A percentile compares a stretch with the other conserved stretches of the same genome.
Evolutionary conservation across 257 asterid genomes (phyloP).

Genomic region (Buddleja alternifolia): DNA sequence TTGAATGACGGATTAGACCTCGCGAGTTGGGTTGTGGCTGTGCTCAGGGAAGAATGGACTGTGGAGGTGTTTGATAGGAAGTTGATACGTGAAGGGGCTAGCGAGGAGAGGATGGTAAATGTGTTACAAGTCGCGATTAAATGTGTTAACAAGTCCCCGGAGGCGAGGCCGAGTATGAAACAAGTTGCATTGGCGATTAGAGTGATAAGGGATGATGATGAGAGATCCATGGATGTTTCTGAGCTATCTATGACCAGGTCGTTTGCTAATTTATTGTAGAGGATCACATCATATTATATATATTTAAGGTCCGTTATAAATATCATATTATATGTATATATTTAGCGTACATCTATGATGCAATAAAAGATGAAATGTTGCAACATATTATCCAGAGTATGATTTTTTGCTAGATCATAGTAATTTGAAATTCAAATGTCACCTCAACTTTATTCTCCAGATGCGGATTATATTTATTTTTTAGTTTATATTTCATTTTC

Average conservation of each 20-base stretch:
- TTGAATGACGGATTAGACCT: conserved; percentile 59
- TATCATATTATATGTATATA: not conserved
- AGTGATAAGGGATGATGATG: conserved; percentile 62
- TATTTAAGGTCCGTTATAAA: no score
- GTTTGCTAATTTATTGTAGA: conserved; percentile 27
- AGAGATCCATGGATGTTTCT: conserved; percentile 63
- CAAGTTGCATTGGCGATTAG: conserved; percentile 54
- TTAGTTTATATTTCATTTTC: no score
- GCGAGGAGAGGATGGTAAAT: conserved; percentile 72
- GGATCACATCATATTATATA: not conserved
- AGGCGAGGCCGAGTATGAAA: conserved; percentile 56
- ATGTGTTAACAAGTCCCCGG: conserved; percentile 47
- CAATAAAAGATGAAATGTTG: no score
- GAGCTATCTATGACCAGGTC: conserved; percentile 41
- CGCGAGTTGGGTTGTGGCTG: conserved; percentile 73
- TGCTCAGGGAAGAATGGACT: conserved; percentile 79
- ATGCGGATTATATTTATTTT: no score
- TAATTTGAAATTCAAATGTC: not conserved
- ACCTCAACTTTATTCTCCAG: not conserved
- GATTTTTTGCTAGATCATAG: not conserved
- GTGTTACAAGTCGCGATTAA: conserved; percentile 62
- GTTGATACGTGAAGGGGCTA: conserved; percentile 62
- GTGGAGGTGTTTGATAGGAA: conserved; percentile 72
- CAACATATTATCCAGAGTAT: no score
- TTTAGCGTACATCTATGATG: no score